These are phyloP conservation scores for Medicago arabica DNA, from an alignment of 306 rosid genomes.

Conservation along the genomic window DNA sequence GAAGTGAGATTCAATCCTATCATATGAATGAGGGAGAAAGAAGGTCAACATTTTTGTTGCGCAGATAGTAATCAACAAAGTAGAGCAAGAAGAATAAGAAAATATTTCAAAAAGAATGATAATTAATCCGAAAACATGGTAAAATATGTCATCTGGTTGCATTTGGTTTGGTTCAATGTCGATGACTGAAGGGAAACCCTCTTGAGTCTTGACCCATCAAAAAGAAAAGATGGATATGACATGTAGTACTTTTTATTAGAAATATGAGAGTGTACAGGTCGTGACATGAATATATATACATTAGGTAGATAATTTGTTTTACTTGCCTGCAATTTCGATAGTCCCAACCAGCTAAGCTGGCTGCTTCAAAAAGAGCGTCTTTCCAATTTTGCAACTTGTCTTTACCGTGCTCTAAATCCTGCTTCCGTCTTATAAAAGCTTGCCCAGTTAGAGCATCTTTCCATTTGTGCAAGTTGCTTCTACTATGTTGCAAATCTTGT, in stretches of 20 bases:
- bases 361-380: slow-evolving; percentile 9
- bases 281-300: no score
- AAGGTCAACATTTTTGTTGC: neutral
- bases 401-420: neutral
- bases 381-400: slow-evolving; percentile 19
- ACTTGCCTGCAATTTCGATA: neutral
- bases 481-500: neutral
- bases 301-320: no score
- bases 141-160: no score
- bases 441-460: neutral
- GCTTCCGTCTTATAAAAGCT: slow-evolving; percentile 1
- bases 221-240: no score
- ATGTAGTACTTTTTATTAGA: no score
- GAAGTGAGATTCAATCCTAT: slow-evolving; percentile 29
- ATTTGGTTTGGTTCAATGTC: no score
- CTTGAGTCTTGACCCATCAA: no score
- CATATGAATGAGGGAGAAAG: neutral
- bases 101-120: no score
- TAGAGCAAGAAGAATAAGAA: no score
- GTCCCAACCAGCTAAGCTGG: slow-evolving; percentile 29
- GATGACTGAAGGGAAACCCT: no score
- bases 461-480: slow-evolving; percentile 13
- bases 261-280: no score
- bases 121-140: no score
- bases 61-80: neutral